Evolutionary conservation across 208 protist genomes (phyloP), one percentile per base, ranked within the genome.

Genomic region (Kentomonas sorsogonicus): DNA sequence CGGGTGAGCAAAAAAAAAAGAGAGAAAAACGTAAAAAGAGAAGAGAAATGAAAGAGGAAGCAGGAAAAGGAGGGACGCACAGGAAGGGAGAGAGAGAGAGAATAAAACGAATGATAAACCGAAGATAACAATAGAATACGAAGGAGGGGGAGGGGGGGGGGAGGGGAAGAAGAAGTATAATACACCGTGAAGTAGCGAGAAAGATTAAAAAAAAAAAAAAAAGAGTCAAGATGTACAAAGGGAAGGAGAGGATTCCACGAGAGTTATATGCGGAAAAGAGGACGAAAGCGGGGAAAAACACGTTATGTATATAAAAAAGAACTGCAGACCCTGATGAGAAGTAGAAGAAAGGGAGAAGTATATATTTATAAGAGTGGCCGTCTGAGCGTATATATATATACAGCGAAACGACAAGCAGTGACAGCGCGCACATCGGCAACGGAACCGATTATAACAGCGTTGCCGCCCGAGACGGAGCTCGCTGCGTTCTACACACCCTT

Each of bases 161-260:
- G 25, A 18, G 6, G 25, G 25, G 25, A 48, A 48, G 25, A 48
- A 48, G 43, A 11, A 41, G 16, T 41, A 41, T 18, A 18, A 41
- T 41, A 41, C 16, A 18, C 16, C 38, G 16, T 41, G 13, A 11
- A 41, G 25, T 9, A 48, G 25, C 16, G 22, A 48, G 7, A 48
- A 6, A 48, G 16, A 48, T 9, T 48, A 48, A 48, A 48, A 27
- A 48, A 48, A 9, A 48, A 48, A 48, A 48, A 48, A 48, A 48
- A 26, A 26, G 7, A 48, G 11, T 20, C 13, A 48, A 9, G n/a
- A 48, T 48, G 10, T n/a, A n/a, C n/a, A n/a, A n/a, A n/a, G n/a
- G n/a, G n/a, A n/a, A n/a, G n/a, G n/a, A n/a, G n/a, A n/a, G n/a
- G n/a, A n/a, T n/a, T n/a, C n/a, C n/a, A n/a, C n/a, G n/a, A n/a